Evolutionary conservation across 192 early-diverging fungal genomes (phyloP).

Genomic region (Oehlia diaphana): DNA sequence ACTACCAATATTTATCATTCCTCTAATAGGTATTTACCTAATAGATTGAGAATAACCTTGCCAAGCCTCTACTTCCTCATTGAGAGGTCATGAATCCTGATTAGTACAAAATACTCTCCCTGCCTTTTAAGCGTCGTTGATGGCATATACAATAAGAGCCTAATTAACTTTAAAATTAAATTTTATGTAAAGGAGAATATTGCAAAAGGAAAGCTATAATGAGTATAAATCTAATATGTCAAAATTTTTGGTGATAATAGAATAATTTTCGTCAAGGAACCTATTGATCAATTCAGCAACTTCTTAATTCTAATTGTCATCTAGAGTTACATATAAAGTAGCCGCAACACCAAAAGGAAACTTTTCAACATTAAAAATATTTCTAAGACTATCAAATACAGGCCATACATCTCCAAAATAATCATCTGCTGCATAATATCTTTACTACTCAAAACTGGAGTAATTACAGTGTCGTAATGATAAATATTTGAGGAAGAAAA

Average conservation of each 20-base stretch:
- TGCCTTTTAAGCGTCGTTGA: slow-evolving; percentile 48
- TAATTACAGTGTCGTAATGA: slow-evolving; percentile 86
- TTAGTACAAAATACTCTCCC: slow-evolving; percentile 88
- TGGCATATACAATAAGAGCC: slow-evolving; percentile 78
- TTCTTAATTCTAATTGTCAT: slow-evolving; percentile 61
- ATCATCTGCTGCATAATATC: slow-evolving; percentile 60
- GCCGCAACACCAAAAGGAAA: too few relatives aligned
- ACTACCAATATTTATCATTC: slow-evolving; percentile 73
- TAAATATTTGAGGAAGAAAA: slow-evolving; percentile 65
- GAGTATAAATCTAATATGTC: background rate
- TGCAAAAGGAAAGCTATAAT: background rate
- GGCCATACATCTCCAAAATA: slow-evolving; percentile 52
- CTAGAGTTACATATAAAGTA: too few relatives aligned
- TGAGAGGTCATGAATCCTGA: slow-evolving; percentile 45
- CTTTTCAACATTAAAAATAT: slow-evolving; percentile 60
- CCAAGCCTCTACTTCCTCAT: slow-evolving; percentile 85
- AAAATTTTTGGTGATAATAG: background rate
- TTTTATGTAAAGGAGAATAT: background rate
- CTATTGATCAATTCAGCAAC: slow-evolving; percentile 60
- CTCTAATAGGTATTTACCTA: slow-evolving; percentile 45
- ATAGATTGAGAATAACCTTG: slow-evolving; percentile 90
- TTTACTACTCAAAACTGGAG: slow-evolving; percentile 66
- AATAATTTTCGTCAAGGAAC: slow-evolving; percentile 46
- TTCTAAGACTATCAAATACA: slow-evolving; percentile 44
- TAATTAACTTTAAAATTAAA: background rate